phyloP scores from a whole-genome alignment of 441 rosid genomes.

The Pelargonium fulgidum region DNA sequence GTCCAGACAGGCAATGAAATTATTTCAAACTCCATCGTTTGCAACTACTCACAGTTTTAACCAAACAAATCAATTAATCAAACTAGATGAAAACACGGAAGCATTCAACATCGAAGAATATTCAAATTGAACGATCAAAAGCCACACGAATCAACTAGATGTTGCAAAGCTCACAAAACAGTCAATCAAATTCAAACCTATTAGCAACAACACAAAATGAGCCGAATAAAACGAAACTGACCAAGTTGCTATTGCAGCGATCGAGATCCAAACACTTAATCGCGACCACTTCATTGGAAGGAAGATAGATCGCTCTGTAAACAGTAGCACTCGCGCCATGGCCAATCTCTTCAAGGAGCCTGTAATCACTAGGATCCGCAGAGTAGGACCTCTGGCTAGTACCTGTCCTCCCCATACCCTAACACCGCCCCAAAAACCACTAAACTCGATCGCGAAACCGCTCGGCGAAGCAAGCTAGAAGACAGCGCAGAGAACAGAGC shows the following conservation, averaged over 20 bases:
- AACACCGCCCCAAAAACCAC: background rate
- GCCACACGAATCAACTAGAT: background rate
- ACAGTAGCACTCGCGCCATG: constrained; percentile 95
- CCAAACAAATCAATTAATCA: background rate
- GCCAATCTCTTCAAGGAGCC: constrained; percentile 78
- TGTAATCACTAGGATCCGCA: constrained; percentile 56
- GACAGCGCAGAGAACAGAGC: background rate
- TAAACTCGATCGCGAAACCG: background rate
- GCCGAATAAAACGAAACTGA: constrained; percentile 24
- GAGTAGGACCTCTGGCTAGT: constrained; percentile 49
- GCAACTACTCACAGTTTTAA: background rate
- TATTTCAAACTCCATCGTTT: background rate
- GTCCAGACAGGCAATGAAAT: background rate
- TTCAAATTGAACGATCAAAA: constrained; percentile 8
- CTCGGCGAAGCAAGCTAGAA: background rate
- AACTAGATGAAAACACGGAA: background rate
- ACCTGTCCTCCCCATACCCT: constrained; percentile 50
- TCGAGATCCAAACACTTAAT: constrained; percentile 98
- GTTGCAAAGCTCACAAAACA: constrained; percentile 10
- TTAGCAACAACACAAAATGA: background rate
- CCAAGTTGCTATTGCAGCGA: constrained; percentile 96
- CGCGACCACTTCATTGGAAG: constrained; percentile 73
- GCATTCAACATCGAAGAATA: background rate
- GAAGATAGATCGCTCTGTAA: constrained; percentile 83
- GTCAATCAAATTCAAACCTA: constrained; percentile 17